Conservation (phyloP, 257 asterid species). For the Buddleja alternifolia region DNA sequence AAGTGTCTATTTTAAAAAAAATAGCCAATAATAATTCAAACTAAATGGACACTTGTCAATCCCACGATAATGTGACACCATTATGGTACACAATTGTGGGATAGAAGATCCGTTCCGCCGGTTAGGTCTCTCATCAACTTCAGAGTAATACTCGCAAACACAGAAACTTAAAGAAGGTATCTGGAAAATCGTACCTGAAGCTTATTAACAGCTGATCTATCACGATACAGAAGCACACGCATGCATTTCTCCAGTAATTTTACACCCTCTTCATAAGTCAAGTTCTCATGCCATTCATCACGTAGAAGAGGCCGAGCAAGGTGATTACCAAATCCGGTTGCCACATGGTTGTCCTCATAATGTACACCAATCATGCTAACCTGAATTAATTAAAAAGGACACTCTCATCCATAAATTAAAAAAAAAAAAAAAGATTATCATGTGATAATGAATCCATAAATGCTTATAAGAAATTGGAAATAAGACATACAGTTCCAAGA, state of each 20-base stretch:
- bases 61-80: too few relatives aligned
- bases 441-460: background rate
- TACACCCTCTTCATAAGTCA: slow-evolving; percentile 94
- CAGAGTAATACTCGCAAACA: too few relatives aligned
- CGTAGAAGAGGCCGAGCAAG: slow-evolving; percentile 94
- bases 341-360: slow-evolving; percentile 79
- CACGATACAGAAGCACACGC: slow-evolving; percentile 98
- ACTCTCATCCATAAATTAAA: slow-evolving; percentile 1
- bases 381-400: slow-evolving; percentile 33
- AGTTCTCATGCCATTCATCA: slow-evolving; percentile 87
- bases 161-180: too few relatives aligned
- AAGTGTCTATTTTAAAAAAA: too few relatives aligned
- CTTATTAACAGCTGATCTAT: slow-evolving; percentile 96
- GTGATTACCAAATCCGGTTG: slow-evolving; percentile 98
- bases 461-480: background rate
- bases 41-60: too few relatives aligned
- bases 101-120: too few relatives aligned
- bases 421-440: slow-evolving; percentile 13
- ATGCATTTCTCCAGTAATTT: slow-evolving; percentile 89
- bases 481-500: slow-evolving; percentile 76
- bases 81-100: too few relatives aligned
- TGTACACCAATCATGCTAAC: slow-evolving; percentile 99
- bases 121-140: too few relatives aligned
- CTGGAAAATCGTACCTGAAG: too few relatives aligned
- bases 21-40: too few relatives aligned